Conservation (phyloP, 2,329 filamentous ascomycete genomes). For the Sordariomycetes sp. region DNA sequence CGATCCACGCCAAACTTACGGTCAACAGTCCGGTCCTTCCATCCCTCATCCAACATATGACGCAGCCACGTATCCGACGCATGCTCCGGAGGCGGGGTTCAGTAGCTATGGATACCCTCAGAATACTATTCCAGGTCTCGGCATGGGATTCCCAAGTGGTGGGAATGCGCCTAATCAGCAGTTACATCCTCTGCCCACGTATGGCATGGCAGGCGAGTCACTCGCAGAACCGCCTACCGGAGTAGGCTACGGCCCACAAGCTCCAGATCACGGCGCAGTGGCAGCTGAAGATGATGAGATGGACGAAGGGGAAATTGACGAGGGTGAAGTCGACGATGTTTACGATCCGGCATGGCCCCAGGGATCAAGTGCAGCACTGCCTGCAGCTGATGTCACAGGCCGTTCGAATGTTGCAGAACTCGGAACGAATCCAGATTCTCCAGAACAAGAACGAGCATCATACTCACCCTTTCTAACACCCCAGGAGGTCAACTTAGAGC, state of each 20-base stretch:
- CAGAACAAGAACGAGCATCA: no score
- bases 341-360: conserved; percentile 46
- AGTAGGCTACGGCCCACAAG: no score
- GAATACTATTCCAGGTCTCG: conserved; percentile 23
- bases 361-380: no score
- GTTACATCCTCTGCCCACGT: no score
- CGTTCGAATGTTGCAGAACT: background rate
- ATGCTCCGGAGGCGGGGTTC: no score
- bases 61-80: background rate
- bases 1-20: conserved; percentile 11
- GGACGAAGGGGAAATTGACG: conserved; percentile 50
- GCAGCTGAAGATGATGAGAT: conserved; percentile 1
- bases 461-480: conserved; percentile 45
- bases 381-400: no score
- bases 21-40: background rate
- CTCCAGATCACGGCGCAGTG: no score
- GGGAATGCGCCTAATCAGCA: no score
- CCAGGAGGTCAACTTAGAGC: conserved; percentile 33
- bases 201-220: no score
- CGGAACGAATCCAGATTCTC: no score
- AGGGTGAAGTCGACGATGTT: conserved; percentile 52
- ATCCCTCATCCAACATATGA: background rate
- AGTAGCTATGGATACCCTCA: conserved; percentile 12
- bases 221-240: no score
- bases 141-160: conserved; percentile 19